Evolutionary conservation across 495 filamentous ascomycete species (phyloP).

Genomic region (Penicillium pulvis): DNA sequence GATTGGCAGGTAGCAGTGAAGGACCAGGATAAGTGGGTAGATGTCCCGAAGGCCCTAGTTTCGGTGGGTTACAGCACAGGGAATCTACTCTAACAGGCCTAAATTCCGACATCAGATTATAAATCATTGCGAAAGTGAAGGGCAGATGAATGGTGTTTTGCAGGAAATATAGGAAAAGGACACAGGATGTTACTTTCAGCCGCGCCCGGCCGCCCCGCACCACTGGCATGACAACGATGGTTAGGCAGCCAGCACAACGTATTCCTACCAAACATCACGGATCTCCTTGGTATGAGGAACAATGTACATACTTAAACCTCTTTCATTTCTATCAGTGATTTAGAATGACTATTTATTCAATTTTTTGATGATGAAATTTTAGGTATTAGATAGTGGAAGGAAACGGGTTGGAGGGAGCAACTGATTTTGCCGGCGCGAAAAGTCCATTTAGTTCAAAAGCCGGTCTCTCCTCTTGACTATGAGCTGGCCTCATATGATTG

Average conservation of each 20-base stretch:
- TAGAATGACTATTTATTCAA: too few species aligned
- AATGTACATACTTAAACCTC: not conserved
- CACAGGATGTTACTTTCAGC: not conserved
- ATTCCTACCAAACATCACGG: not conserved
- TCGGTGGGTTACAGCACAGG: slow-evolving; percentile 24
- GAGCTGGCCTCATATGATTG: too few species aligned
- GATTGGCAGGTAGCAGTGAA: slow-evolving; percentile 30
- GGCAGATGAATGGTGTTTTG: not conserved
- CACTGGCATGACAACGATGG: not conserved
- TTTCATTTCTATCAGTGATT: not conserved
- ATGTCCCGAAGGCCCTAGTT: slow-evolving; percentile 27
- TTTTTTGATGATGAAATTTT: too few species aligned
- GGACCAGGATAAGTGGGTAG: slow-evolving; percentile 33
- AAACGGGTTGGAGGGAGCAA: too few species aligned
- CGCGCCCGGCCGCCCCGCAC: not conserved
- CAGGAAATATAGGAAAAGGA: not conserved
- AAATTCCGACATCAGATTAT: not conserved
- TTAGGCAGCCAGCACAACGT: not conserved
- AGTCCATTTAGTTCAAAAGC: too few species aligned
- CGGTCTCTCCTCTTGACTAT: too few species aligned
- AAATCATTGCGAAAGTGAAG: not conserved
- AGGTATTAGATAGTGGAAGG: too few species aligned
- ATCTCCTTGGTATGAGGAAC: not conserved
- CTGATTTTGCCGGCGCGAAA: too few species aligned
- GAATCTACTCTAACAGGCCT: slow-evolving; percentile 18